Evolutionary conservation across 495 filamentous ascomycete genomes (phyloP), one percentile per base, ranked within the genome.

Genomic region (Neurospora sp.): DNA sequence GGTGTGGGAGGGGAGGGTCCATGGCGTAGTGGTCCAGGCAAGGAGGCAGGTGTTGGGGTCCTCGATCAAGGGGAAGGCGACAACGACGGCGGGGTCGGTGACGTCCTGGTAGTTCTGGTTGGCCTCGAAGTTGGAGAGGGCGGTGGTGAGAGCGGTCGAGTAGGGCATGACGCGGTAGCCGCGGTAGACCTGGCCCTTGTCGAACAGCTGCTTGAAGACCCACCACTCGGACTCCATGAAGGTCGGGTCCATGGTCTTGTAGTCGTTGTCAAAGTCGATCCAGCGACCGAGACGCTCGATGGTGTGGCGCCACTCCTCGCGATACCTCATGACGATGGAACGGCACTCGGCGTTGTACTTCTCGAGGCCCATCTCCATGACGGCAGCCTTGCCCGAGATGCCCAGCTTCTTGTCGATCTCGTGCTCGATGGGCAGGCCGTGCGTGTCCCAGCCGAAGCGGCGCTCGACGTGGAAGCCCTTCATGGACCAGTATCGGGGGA

Each of bases 201-300:
- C 92, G 78, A 91, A 95, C 27, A 98, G 86, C 78, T 94, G 89
- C 82, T 94, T 96, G 86, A 97, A 97, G 53, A 96, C 91, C 94
- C 94, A 98, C 94, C 94, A 98, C 53, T 93, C 89, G 0, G 92
- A 93, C 82, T 97, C 95, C 95, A 98, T 98, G 83, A 95, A 98
- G n/a, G 82, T 88, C 2, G 90, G 84, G 81, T 98, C 91, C 94
- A 97, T 97, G 16, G 93, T 96, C 91, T 98, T 98, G 86, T 98
- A 98, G 78, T 97, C 94, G 78, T 97, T 96, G 82, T 98, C 96
- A 73, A 98, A 97, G 82, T 99, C 96, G 76, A 98, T 94, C 96
- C 96, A 99, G 71, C 96, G 92, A 65, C 96, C 96, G 38, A 99
- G 83, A 61, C 96, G 83, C 72, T 97, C 93, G 73, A 99, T 93